Evolutionary conservation across 352 stramenopile genomes (phyloP), one percentile per base, ranked within the genome.

Genomic region (Phytophthora syringae): DNA sequence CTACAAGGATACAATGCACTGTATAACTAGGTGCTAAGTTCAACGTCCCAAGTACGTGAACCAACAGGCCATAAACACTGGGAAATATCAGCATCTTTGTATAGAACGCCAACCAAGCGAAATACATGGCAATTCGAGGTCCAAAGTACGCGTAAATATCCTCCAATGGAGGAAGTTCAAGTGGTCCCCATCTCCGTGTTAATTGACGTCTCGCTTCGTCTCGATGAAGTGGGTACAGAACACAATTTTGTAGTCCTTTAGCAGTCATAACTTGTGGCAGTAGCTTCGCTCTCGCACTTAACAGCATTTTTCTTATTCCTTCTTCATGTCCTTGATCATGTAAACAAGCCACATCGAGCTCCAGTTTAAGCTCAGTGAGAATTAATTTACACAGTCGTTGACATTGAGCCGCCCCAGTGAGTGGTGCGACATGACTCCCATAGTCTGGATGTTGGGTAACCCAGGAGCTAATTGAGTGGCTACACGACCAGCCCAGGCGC

Each of bases 61-160:
- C 67, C 0, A 79, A 36, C 7, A 92, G 52, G 10, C 89, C 89
- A 15, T 77, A 66, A 16, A 85, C 54, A 1, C 70, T 74, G 7
- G 87, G 84, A 0, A 86, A 40, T 1, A 92, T 30, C 20, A 97
- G 71, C 73, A 92, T 84, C n/a, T 76, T 66, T 7, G 89, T 96
- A 75, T 95, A 96, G 50, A 92, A 95, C 18, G 84, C 82, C 52
- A 97, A 70, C 74, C 85, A 95, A 1, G 80, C 78, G 54, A 90
- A 88, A 62, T 90, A 90, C 82, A 90, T 90, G 53, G 75, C 79
- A 45, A 90, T 80, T 43, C 77, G 77, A 11, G 82, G 82, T 0
- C 82, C 82, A 64, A 88, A 88, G 64, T 90, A 90, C 56, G 69
- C 65, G 65, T 86, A 81, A 25, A 90, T 79, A 6, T 85, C 80